These are phyloP conservation scores for Arthroderma uncinatum DNA, from an alignment of 2,329 filamentous ascomycete genomes.

Conservation along the genomic window DNA sequence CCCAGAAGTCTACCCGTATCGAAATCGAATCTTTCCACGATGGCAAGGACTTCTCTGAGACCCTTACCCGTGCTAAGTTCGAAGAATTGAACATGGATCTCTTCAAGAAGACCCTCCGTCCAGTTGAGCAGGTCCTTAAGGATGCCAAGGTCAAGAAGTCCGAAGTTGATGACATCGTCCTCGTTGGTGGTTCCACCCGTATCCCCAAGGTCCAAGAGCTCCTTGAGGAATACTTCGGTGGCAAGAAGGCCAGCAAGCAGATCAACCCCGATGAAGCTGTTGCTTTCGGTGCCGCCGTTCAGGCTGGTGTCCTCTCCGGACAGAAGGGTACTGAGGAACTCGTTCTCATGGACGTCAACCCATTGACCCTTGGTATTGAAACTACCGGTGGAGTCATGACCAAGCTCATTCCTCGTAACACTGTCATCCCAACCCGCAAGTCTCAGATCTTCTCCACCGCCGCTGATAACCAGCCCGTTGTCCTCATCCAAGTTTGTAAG, in stretches of 20 bases:
- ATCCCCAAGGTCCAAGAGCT: constrained; percentile 94
- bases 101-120: constrained; percentile 99
- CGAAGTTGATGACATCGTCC: constrained; percentile 91
- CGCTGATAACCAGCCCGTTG: constrained; percentile 90
- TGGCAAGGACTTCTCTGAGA: constrained; percentile 97
- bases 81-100: constrained; percentile 98
- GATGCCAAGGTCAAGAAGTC: constrained; percentile 95
- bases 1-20: constrained; percentile 83
- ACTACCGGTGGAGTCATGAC: constrained; percentile 97
- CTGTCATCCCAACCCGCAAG: constrained; percentile 89
- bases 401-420: constrained; percentile 90
- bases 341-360: constrained; percentile 96
- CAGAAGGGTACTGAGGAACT: constrained; percentile 69
- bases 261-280: constrained; percentile 99
- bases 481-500: constrained; percentile 78
- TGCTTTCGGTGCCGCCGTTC: constrained; percentile 91
- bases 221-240: constrained; percentile 87
- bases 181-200: constrained; percentile 97
- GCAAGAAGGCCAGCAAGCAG: constrained; percentile 98
- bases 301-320: constrained; percentile 87
- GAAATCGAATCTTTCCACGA: constrained; percentile 97
- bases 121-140: constrained; percentile 96
- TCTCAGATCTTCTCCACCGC: constrained; percentile 96
- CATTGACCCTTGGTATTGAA: constrained; percentile 91
- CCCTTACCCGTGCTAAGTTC: constrained; percentile 95